A percentile compares a stretch with the other conserved stretches of the same genome.
phyloP scores from a whole-genome alignment of 163 green algal species.

The Scenedesmus sp. region DNA sequence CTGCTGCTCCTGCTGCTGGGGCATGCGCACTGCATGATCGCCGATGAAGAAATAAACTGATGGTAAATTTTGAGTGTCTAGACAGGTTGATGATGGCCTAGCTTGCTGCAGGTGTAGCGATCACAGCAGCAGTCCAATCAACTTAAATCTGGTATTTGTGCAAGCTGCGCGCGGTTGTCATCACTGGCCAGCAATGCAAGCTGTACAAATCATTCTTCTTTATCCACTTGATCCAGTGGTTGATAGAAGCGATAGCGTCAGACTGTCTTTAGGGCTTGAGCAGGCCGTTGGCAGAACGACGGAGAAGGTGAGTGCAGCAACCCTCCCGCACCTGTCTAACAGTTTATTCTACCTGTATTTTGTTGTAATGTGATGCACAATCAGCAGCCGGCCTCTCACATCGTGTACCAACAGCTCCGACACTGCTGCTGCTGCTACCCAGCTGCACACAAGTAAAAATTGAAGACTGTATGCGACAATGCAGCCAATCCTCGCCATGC shows the following conservation, averaged over 20 bases:
- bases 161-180: too few species aligned
- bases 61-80: neutral
- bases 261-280: neutral
- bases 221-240: too few species aligned
- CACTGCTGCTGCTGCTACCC: neutral
- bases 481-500: neutral
- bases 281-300: neutral
- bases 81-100: neutral
- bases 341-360: too few species aligned
- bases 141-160: too few species aligned
- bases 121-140: conserved; percentile 14
- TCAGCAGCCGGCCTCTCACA: neutral
- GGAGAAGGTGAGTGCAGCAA: too few species aligned
- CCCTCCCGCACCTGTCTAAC: too few species aligned
- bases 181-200: neutral
- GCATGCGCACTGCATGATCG: conserved; percentile 2
- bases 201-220: too few species aligned
- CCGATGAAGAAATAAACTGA: neutral
- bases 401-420: neutral
- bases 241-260: neutral
- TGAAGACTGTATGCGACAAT: neutral
- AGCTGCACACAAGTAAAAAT: neutral
- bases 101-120: neutral
- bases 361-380: too few species aligned
- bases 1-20: conserved; percentile 6